Conservation (phyloP, 306 rosid genomes). For the Luffa acutangula region DNA sequence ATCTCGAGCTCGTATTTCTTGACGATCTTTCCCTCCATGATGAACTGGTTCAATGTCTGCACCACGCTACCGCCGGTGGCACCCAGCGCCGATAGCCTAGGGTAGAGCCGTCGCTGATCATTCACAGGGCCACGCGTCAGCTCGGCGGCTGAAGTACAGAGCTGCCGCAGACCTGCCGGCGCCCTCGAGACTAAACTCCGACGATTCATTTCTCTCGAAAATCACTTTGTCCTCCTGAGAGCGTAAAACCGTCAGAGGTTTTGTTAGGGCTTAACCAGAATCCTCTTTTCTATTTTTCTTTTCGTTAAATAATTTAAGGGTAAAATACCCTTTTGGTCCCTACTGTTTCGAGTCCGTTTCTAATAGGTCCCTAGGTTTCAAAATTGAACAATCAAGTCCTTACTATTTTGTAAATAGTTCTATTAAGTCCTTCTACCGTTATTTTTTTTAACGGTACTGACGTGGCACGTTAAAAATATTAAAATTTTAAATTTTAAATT, state of each 20-base stretch:
- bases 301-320: no score
- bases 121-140: neutral
- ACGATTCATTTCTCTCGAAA: constrained; percentile 26
- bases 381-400: no score
- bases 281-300: no score
- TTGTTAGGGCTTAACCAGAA: neutral
- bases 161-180: constrained; percentile 25
- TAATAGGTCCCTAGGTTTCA: no score
- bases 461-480: no score
- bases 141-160: constrained; percentile 15
- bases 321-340: no score
- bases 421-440: no score
- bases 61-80: constrained; percentile 46
- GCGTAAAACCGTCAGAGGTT: neutral
- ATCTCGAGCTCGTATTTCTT: constrained; percentile 30
- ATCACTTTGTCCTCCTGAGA: neutral
- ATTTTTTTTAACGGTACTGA: no score
- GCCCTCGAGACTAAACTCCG: constrained; percentile 24
- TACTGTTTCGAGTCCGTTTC: no score
- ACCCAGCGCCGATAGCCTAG: constrained; percentile 42
- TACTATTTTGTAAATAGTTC: no score
- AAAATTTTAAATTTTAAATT: no score
- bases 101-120: constrained; percentile 26
- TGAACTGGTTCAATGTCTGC: constrained; percentile 40
- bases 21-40: constrained; percentile 44